Evolutionary conservation across 2,329 filamentous ascomycete species (phyloP).

Genomic region (Dendrostoma leiphaemia): DNA sequence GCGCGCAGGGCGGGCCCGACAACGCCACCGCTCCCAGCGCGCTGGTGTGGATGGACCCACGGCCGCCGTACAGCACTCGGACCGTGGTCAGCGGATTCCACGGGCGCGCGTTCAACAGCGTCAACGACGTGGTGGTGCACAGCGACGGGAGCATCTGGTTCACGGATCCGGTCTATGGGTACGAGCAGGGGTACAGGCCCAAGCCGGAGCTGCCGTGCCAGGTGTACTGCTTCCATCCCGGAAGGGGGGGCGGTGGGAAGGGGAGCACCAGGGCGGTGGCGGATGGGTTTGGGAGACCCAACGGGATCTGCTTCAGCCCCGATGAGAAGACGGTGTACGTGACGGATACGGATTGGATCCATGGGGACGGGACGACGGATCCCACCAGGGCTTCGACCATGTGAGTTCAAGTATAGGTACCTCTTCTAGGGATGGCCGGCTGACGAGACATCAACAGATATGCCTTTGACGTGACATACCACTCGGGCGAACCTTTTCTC

Average conservation of each 20-base stretch:
- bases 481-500: constrained; percentile 36
- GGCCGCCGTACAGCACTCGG: constrained; percentile 28
- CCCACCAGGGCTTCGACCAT: constrained; percentile 24
- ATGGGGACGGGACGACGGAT: constrained; percentile 33
- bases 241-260: constrained; percentile 18
- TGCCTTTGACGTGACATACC: constrained; percentile 31
- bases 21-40: constrained; percentile 24
- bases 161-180: constrained; percentile 48
- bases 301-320: constrained; percentile 45
- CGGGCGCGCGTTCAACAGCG: constrained; percentile 45
- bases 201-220: constrained; percentile 41
- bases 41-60: constrained; percentile 31
- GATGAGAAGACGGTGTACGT: constrained; percentile 43
- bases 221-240: constrained; percentile 44
- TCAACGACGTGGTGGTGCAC: constrained; percentile 46
- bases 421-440: no score
- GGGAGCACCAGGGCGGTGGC: constrained; percentile 40
- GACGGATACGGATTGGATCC: constrained; percentile 38
- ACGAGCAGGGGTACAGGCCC: constrained; percentile 44
- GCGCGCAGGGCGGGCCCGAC: constrained; percentile 35
- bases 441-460: constrained; percentile 27
- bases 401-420: constrained; percentile 22
- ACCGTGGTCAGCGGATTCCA: constrained; percentile 38
- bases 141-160: constrained; percentile 46
- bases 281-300: constrained; percentile 45